Base-by-base conservation (phyloP, 1,139 yeast genomes). In the Taphrina sp. region DNA sequence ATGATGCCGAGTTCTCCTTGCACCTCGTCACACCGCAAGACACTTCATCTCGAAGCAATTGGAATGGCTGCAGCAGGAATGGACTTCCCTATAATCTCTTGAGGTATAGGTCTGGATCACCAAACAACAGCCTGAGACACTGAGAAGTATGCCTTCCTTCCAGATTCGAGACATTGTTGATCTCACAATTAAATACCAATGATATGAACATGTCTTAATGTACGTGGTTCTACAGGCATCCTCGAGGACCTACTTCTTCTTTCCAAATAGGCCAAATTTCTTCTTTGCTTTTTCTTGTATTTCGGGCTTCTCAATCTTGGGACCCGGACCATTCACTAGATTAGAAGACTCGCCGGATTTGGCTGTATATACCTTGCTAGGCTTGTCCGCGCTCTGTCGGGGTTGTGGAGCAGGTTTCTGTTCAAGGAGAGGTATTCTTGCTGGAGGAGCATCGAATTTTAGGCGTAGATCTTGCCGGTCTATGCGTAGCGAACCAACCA, bases 251-350 rank as follows among this genome's bases (percentile, higher is more conserved):
- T 43, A 31, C 29, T 43, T 43, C 46, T 33, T 49, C 54, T 49
- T 49, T 24, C 44, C 44, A 86, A 54, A 54, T 8, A 54, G 37
- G 8, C 54, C 58, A 41, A 54, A 47, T 39, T 54, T 54, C 34
- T 54, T 54, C 57, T 57, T 52, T 10, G 49, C 31, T 42, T 57
- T 46, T 22, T 52, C 54, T 22, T 42, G 24, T 19, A 37, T 24
- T 16, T 46, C 2, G 17, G 28, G 17, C 23, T 28, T 7, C 28
- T 12, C 46, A 14, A 46, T 5, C n/a, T 38, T 16, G 22, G 38
- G n/a, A 43, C 35, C 23, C 35, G 16, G 16, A 28, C 19, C 38
- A 23, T 44, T 19, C 23, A 34, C 36, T 16, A 38, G 2, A 16
- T 20, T 12, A 14, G 36, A 2, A 16, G 19, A 20, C 26, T 20